Conservation (phyloP, 768 basidiomycete genomes). For the Rhodosporidiobolus odoratus region DNA sequence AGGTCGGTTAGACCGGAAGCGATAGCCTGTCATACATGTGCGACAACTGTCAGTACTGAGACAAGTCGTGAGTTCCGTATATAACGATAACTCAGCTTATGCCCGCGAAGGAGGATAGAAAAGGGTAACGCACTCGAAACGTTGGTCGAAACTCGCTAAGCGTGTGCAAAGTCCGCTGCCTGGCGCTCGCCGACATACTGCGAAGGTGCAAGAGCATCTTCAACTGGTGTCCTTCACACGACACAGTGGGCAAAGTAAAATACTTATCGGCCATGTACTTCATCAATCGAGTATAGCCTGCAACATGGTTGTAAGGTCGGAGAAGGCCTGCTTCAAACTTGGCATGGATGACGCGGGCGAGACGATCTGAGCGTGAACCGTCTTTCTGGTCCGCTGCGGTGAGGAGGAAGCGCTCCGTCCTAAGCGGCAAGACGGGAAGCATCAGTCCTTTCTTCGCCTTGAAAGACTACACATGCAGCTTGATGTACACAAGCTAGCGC, state of each 20-base stretch:
- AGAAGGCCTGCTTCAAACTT: constrained; percentile 94
- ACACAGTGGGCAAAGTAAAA: too few relatives aligned
- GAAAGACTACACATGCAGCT: too few relatives aligned
- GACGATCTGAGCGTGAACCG: constrained; percentile 79
- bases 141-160: constrained; percentile 52
- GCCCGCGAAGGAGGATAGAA: background rate
- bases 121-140: constrained; percentile 45
- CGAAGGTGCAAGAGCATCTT: too few relatives aligned
- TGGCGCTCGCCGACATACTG: constrained; percentile 82
- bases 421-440: constrained; percentile 44
- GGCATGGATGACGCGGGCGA: constrained; percentile 84
- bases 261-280: constrained; percentile 97
- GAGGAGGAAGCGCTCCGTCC: constrained; percentile 80
- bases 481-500: too few relatives aligned
- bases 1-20: constrained; percentile 80
- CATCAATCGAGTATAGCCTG: constrained; percentile 83
- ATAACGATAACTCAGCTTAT: background rate
- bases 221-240: too few relatives aligned
- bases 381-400: constrained; percentile 92
- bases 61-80: background rate
- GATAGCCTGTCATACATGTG: constrained; percentile 51
- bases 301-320: constrained; percentile 94
- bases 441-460: too few relatives aligned
- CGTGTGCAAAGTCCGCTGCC: constrained; percentile 85
- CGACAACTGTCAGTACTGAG: too few relatives aligned